A percentile compares a stretch with the other conserved stretches of the same genome.
Conservation (phyloP, 345 rosid genomes). For the Lepidium sativum region DNA sequence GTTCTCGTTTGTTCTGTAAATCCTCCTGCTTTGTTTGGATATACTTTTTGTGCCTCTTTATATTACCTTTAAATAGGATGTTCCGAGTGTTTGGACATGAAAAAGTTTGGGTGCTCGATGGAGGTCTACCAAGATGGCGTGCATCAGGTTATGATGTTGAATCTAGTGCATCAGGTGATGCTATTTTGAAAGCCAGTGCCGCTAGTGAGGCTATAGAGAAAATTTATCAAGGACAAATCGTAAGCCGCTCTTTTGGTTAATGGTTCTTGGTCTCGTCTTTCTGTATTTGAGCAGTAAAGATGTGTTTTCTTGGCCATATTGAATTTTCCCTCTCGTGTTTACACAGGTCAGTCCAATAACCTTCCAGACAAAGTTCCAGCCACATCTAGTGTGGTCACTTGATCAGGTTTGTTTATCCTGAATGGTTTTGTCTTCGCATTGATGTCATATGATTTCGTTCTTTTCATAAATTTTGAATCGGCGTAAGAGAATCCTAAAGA, state of each 20-base stretch:
- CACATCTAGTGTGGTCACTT: slow-evolving; percentile 79
- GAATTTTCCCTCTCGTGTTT: not conserved
- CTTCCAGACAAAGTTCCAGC: slow-evolving; percentile 75
- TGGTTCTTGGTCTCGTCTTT: not conserved
- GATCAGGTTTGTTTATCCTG: slow-evolving; percentile 59
- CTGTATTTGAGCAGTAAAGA: not conserved
- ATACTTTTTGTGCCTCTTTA: not conserved
- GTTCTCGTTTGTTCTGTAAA: slow-evolving; percentile 12
- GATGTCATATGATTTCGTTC: not conserved
- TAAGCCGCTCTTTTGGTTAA: slow-evolving; percentile 28
- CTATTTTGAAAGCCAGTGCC: slow-evolving; percentile 93
- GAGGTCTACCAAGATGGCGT: slow-evolving; percentile 98
- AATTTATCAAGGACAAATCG: slow-evolving; percentile 78
- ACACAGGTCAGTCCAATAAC: slow-evolving; percentile 76
- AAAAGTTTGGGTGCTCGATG: slow-evolving; percentile 90
- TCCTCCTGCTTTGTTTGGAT: not conserved
- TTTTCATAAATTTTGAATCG: not conserved
- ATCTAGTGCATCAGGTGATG: slow-evolving; percentile 95
- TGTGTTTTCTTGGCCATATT: not conserved
- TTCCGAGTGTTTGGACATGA: slow-evolving; percentile 91
- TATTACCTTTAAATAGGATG: slow-evolving; percentile 52
- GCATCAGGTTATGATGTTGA: slow-evolving; percentile 96
- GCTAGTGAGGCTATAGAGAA: slow-evolving; percentile 95
- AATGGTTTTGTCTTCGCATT: not conserved
- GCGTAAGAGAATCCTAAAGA: no score